These are phyloP conservation scores for Hanseniaspora guilliermondii DNA, from an alignment of 805 yeast genomes.

Conservation along the genomic window DNA sequence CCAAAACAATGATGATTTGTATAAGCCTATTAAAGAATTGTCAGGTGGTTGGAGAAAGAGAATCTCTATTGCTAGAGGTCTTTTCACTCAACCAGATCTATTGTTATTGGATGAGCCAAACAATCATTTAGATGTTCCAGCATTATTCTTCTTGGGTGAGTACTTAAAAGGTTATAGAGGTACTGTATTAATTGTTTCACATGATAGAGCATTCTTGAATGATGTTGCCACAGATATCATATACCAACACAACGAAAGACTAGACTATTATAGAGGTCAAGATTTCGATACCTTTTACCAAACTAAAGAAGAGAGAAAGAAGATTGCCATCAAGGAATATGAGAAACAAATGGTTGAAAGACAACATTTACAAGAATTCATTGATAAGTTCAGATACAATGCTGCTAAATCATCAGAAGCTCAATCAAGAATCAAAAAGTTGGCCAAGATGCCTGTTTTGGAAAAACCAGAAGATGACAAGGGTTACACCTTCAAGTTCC, in stretches of 20 bases:
- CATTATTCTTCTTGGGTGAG: conserved; percentile 83
- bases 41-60: conserved; percentile 99
- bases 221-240: conserved; percentile 98
- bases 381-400: conserved; percentile 91
- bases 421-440: conserved; percentile 90
- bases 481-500: conserved; percentile 73
- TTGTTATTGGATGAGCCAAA: conserved; percentile 95
- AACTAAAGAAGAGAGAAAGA: conserved; percentile 88
- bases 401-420: conserved; percentile 98
- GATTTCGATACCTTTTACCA: conserved; percentile 86
- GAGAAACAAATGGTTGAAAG: conserved; percentile 95
- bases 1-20: conserved; percentile 66
- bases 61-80: conserved; percentile 91
- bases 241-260: conserved; percentile 92
- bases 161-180: conserved; percentile 83
- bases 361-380: conserved; percentile 83
- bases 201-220: conserved; percentile 91
- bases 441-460: conserved; percentile 83
- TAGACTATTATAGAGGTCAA: conserved; percentile 89
- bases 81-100: conserved; percentile 93
- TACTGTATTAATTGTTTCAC: conserved; percentile 91
- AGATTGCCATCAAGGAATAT: conserved; percentile 85
- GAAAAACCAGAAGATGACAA: conserved; percentile 94
- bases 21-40: conserved; percentile 71
- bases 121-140: conserved; percentile 99